A percentile compares a stretch with the other conserved stretches of the same genome.
phyloP scores from a whole-genome alignment of 805 yeast species.

The Metschnikowia borealis region DNA sequence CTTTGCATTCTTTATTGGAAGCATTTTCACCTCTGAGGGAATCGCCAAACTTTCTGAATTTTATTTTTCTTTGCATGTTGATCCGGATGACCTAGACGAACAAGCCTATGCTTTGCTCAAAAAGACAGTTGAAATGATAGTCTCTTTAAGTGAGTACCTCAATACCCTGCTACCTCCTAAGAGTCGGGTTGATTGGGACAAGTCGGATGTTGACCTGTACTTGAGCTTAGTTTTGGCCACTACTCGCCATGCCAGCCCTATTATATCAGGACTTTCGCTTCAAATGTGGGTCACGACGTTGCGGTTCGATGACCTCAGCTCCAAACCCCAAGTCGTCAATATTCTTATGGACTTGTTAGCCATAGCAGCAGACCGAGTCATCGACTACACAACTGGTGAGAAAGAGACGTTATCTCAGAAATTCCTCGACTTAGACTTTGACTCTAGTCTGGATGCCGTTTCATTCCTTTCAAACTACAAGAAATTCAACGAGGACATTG shows the following conservation, averaged over 20 bases:
- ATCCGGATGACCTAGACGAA: slow-evolving; percentile 74
- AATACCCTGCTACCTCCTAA: slow-evolving; percentile 40
- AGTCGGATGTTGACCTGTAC: slow-evolving; percentile 63
- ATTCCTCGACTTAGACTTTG: slow-evolving; percentile 82
- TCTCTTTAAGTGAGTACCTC: slow-evolving; percentile 76
- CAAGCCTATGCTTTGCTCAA: slow-evolving; percentile 75
- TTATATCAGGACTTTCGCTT: slow-evolving; percentile 84
- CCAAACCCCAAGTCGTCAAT: slow-evolving; percentile 49
- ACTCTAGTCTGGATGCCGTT: slow-evolving; percentile 73
- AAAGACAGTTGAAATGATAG: slow-evolving; percentile 90
- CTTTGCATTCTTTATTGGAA: slow-evolving; percentile 72
- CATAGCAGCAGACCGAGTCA: slow-evolving; percentile 69
- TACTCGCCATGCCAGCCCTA: slow-evolving; percentile 77
- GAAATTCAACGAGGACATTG: slow-evolving; percentile 84
- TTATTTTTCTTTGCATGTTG: slow-evolving; percentile 55
- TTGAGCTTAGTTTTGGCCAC: slow-evolving; percentile 73
- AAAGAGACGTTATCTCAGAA: slow-evolving; percentile 62
- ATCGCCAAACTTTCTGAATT: slow-evolving; percentile 62
- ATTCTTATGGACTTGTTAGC: slow-evolving; percentile 68
- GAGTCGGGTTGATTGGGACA: slow-evolving; percentile 45
- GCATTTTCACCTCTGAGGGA: slow-evolving; percentile 73
- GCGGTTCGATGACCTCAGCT: slow-evolving; percentile 71
- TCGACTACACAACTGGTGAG: slow-evolving; percentile 66
- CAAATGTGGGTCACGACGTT: slow-evolving; percentile 93
- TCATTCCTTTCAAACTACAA: slow-evolving; percentile 77